Percentiles rank a stretch among this genome's conserved stretches.
Evolutionary conservation across 768 basidiomycete genomes (phyloP).

Genomic region (Pleurotus ostreatus): DNA sequence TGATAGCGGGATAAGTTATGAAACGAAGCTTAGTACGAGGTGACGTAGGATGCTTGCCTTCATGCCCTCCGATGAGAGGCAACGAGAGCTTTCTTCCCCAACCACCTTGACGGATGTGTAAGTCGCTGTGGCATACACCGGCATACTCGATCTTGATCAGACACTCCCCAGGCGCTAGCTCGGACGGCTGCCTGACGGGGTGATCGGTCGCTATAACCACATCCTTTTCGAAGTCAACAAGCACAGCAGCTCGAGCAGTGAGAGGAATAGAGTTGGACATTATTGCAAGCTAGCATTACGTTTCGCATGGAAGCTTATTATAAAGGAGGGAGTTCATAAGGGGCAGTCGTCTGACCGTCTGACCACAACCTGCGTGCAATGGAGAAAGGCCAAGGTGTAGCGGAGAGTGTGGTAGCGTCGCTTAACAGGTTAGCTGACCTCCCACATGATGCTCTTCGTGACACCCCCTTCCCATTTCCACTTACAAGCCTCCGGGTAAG

Average conservation of each 20-base stretch:
- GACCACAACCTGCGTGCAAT: neutral
- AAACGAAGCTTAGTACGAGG: neutral
- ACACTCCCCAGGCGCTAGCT: slow-evolving; percentile 60
- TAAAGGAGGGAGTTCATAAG: neutral
- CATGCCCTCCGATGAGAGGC: slow-evolving; percentile 73
- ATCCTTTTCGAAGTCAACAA: slow-evolving; percentile 23
- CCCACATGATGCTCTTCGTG: slow-evolving; percentile 1
- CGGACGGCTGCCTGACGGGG: slow-evolving; percentile 53
- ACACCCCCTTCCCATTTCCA: neutral
- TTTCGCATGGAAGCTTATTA: neutral
- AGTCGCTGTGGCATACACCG: slow-evolving; percentile 67
- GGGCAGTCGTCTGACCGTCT: neutral
- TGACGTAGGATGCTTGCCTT: slow-evolving; percentile 28
- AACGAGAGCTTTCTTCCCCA: slow-evolving; percentile 51
- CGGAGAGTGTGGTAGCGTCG: neutral
- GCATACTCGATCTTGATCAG: slow-evolving; percentile 69
- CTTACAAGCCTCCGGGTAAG: neutral
- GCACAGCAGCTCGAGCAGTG: slow-evolving; percentile 34
- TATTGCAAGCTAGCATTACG: neutral
- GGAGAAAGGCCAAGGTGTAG: neutral
- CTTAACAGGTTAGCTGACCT: neutral
- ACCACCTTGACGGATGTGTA: slow-evolving; percentile 63
- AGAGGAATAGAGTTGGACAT: slow-evolving; percentile 22
- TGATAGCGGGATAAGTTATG: no score
- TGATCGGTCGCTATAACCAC: slow-evolving; percentile 34